Evolutionary conservation across 2,329 filamentous ascomycete species (phyloP).

Genomic region (Penicillium fuscoglaucum): DNA sequence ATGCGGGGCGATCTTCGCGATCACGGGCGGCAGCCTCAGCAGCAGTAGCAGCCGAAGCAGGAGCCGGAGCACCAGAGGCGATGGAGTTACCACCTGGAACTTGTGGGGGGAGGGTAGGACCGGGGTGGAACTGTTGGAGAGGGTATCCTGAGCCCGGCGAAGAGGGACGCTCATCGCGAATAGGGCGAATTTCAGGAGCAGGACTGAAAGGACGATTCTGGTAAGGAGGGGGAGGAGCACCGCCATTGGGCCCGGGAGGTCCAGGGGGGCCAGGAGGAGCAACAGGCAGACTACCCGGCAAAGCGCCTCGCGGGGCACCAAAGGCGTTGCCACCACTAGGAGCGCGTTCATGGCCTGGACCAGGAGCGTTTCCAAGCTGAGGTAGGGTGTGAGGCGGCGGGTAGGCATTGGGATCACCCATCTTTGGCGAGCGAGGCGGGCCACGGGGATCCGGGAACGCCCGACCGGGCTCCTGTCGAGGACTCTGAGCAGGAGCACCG

Average conservation of each 20-base stretch:
- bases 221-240: slow-evolving; percentile 69
- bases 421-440: slow-evolving; percentile 61
- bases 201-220: slow-evolving; percentile 69
- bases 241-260: slow-evolving; percentile 49
- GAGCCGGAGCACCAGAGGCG: slow-evolving; percentile 66
- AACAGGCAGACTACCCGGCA: slow-evolving; percentile 49
- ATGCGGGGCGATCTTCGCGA: slow-evolving; percentile 72
- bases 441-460: slow-evolving; percentile 66
- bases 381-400: slow-evolving; percentile 52
- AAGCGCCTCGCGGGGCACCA: slow-evolving; percentile 42
- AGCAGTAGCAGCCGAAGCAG: slow-evolving; percentile 64
- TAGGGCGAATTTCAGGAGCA: slow-evolving; percentile 76
- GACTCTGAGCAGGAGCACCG: slow-evolving; percentile 71
- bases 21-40: slow-evolving; percentile 68
- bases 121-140: slow-evolving; percentile 76
- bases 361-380: slow-evolving; percentile 51
- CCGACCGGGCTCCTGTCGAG: slow-evolving; percentile 70
- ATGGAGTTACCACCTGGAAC: slow-evolving; percentile 47
- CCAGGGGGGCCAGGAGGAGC: slow-evolving; percentile 51
- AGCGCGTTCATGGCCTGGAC: slow-evolving; percentile 43
- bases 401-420: slow-evolving; percentile 55
- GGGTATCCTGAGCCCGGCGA: slow-evolving; percentile 87
- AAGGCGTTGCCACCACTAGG: slow-evolving; percentile 33
- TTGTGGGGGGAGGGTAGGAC: slow-evolving; percentile 59
- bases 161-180: slow-evolving; percentile 81